Evolutionary conservation across 2,329 filamentous ascomycete genomes (phyloP), one percentile per base, ranked within the genome.

Genomic region (Paraconiothyrium brasiliense): DNA sequence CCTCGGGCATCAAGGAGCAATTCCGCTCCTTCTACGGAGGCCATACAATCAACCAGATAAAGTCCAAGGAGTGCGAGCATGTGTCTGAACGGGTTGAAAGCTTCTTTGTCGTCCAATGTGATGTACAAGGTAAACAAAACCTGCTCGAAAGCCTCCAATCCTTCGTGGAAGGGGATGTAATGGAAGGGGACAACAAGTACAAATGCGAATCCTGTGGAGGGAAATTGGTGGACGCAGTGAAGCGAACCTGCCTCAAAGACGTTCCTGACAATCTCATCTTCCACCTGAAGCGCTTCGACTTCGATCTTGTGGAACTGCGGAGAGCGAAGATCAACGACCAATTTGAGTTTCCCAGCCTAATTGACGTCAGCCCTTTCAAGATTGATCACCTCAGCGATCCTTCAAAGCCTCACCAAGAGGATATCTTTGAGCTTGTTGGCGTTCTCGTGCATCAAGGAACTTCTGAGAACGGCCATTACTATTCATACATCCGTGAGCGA

Each of bases 151-250:
- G 95, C 73, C 83, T 99, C 14, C 89, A 93, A 69, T 93, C 94
- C n/a, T 98, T 97, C 76, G 93, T 98, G 13, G 92, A 96, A 74
- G 95, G 95, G 4, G 95, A 99, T 79, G 89, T 95, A 39, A 94
- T 99, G 91, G 93, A 97, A 83, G 95, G 96, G 67, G 93, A 97
- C 71, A 98, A 99, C 82, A 97, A 97, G 80, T 99, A 98, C 83
- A 97, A 96, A 67, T 99, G 95, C 80, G 94, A 93, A 34, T 91
- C 88, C 4, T 99, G 95, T 76, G 92, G 93, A 64, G 87, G 88
- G 11, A 91, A 95, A 48, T 78, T 83, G 70, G 95, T 99, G 16
- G 91, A 97, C 78, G 95, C 95, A 22, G 92, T 98, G 67, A 97
- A 97, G 78, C 87, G 91, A 70, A 92, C 94, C 13, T 98, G 94